phyloP scores from a whole-genome alignment of 2,329 filamentous ascomycete genomes.

The Trichophaea hybrida region DNA sequence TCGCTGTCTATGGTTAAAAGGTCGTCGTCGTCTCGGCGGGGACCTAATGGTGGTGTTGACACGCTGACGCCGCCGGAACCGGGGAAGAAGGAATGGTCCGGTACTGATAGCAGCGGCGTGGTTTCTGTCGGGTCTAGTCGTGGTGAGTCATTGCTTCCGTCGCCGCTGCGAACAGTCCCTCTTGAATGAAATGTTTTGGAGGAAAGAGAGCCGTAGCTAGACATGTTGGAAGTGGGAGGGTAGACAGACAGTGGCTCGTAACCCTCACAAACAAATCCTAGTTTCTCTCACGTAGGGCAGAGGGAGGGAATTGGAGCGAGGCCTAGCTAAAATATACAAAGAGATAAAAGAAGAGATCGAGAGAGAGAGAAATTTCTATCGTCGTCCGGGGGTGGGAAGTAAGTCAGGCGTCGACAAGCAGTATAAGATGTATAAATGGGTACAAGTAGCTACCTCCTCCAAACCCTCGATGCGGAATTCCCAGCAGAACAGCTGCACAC shows the following conservation, averaged over 20 bases:
- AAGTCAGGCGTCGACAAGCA: too few relatives aligned
- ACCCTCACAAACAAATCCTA: background rate
- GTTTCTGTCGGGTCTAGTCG: background rate
- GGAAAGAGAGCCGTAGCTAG: conserved; percentile 1
- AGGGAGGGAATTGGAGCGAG: background rate
- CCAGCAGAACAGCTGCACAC: too few relatives aligned
- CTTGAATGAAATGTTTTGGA: background rate
- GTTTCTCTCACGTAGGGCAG: background rate
- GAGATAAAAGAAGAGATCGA: too few relatives aligned
- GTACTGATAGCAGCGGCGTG: background rate
- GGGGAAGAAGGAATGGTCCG: background rate
- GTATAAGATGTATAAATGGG: too few relatives aligned
- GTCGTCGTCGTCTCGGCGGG: background rate
- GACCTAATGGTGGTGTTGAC: background rate
- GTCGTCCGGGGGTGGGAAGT: too few relatives aligned
- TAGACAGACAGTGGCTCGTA: background rate
- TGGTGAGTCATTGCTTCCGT: background rate
- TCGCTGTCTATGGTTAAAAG: background rate
- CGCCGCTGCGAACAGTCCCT: background rate
- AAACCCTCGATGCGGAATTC: too few relatives aligned
- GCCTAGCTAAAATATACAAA: too few relatives aligned
- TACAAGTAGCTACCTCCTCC: too few relatives aligned
- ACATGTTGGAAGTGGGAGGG: background rate
- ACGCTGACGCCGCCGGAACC: background rate
- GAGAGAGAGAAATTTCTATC: too few relatives aligned